Conservation (phyloP, 2,329 filamentous ascomycete genomes). For the Trichophyton equinum region DNA sequence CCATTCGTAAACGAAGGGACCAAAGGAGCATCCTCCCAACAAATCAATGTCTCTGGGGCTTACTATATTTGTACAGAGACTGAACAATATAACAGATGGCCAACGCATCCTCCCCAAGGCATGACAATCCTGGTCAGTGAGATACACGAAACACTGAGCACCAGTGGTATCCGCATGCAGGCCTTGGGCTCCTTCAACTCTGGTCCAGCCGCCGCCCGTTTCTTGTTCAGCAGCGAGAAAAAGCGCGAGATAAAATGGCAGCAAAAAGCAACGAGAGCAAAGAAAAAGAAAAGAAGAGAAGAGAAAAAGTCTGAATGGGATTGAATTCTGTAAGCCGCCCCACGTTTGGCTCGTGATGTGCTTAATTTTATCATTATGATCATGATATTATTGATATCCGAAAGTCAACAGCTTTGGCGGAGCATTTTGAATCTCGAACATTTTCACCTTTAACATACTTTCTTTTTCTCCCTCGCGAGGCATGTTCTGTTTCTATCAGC, state of each 20-base stretch:
- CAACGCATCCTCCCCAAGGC: not conserved
- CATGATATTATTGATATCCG: not conserved
- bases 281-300: not conserved
- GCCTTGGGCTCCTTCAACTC: not conserved
- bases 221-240: not conserved
- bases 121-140: not conserved
- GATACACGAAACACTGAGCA: not conserved
- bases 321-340: slow-evolving; percentile 1
- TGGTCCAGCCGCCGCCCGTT: not conserved
- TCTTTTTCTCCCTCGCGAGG: not conserved
- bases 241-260: not conserved
- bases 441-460: not conserved
- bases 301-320: not conserved
- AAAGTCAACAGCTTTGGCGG: slow-evolving; percentile 2
- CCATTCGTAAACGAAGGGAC: not conserved
- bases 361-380: not conserved
- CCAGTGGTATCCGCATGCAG: slow-evolving; percentile 4
- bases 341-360: slow-evolving; percentile 2
- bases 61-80: not conserved
- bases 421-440: not conserved
- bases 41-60: not conserved
- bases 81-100: not conserved
- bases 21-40: not conserved
- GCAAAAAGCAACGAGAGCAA: not conserved
- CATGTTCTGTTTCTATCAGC: not conserved